Conservation (phyloP, 495 filamentous ascomycete genomes). For the Ascodesmis nigricans region DNA sequence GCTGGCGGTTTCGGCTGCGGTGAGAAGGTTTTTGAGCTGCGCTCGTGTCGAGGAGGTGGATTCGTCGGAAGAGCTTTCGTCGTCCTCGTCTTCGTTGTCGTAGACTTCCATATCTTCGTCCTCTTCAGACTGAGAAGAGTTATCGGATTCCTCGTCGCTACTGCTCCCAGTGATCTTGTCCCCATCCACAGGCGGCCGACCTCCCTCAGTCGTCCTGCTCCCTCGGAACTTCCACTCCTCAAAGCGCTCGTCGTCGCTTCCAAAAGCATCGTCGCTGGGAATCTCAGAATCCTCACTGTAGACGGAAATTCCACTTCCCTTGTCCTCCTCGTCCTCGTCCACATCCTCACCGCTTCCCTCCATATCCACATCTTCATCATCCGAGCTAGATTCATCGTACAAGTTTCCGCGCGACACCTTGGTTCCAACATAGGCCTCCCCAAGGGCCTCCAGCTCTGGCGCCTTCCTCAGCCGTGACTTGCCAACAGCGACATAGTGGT, state of each 20-base stretch:
- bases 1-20: not conserved
- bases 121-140: too few species aligned
- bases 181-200: constrained; percentile 13
- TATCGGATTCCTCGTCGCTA: constrained; percentile 28
- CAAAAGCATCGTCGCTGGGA: constrained; percentile 39
- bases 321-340: constrained; percentile 25
- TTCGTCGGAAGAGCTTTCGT: constrained; percentile 33
- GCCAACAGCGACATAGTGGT: constrained; percentile 67
- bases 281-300: constrained; percentile 37
- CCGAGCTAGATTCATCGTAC: constrained; percentile 27
- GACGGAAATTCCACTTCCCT: constrained; percentile 21
- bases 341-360: constrained; percentile 7
- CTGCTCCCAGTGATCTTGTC: constrained; percentile 27
- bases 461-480: constrained; percentile 1
- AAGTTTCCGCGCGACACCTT: constrained; percentile 53
- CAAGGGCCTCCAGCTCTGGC: constrained; percentile 1
- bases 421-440: constrained; percentile 48
- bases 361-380: constrained; percentile 23
- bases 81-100: constrained; percentile 21
- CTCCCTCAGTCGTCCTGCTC: constrained; percentile 26
- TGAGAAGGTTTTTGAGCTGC: too few species aligned
- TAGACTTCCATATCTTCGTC: constrained; percentile 10
- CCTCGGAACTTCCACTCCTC: constrained; percentile 31
- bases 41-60: not conserved
- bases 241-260: constrained; percentile 39